A percentile compares a stretch with the other conserved stretches of the same genome.
Conservation (phyloP, 2,329 filamentous ascomycete genomes). For the Fusarium udum region DNA sequence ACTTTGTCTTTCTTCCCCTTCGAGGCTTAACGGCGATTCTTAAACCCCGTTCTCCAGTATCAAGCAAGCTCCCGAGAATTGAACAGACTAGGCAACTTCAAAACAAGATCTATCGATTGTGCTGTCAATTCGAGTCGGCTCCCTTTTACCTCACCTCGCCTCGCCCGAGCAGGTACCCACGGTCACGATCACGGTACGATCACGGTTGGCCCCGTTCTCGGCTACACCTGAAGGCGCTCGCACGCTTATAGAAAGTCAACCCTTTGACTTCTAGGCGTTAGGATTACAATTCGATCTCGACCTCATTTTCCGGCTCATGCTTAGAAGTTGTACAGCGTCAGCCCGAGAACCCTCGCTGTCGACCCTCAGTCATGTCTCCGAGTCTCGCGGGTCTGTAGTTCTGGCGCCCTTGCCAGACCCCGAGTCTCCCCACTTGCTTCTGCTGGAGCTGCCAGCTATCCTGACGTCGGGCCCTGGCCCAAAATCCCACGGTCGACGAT, state of each 20-base stretch:
- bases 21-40: constrained; percentile 40
- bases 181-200: constrained; percentile 24
- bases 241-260: constrained; percentile 9
- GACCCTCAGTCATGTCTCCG: constrained; percentile 58
- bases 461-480: constrained; percentile 23
- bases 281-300: constrained; percentile 6
- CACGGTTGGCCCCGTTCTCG: constrained; percentile 25
- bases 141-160: neutral
- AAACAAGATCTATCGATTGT: constrained; percentile 1
- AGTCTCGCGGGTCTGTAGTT: constrained; percentile 56
- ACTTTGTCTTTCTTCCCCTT: constrained; percentile 41
- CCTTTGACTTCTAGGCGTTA: constrained; percentile 15
- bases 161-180: constrained; percentile 25
- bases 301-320: constrained; percentile 4
- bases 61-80: constrained; percentile 9
- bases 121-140: constrained; percentile 10
- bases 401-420: constrained; percentile 58
- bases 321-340: constrained; percentile 33
- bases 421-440: constrained; percentile 43
- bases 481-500: constrained; percentile 23
- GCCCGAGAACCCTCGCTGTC: constrained; percentile 43
- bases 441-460: constrained; percentile 28
- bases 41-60: constrained; percentile 7
- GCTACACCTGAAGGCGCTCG: constrained; percentile 17
- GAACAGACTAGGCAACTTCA: neutral